Percentiles rank a stretch among this genome's conserved stretches.
Evolutionary conservation across 176 grass and related monocot species (phyloP).

Genomic region (Panicum miliaceum): DNA sequence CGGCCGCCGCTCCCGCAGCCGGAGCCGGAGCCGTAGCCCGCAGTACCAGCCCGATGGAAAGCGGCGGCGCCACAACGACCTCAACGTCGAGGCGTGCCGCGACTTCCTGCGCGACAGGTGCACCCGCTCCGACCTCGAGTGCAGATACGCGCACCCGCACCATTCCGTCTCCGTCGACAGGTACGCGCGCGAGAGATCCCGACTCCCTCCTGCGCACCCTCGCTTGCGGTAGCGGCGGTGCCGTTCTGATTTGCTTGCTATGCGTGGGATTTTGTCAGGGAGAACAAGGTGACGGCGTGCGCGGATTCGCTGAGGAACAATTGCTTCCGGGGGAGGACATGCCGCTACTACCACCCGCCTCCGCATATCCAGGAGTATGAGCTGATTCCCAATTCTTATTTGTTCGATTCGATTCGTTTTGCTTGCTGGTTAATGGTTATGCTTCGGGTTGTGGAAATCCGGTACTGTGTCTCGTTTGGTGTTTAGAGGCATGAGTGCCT

Average conservation of each 20-base stretch:
- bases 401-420: slow-evolving; percentile 19
- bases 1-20: slow-evolving; percentile 31
- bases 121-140: slow-evolving; percentile 59
- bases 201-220: neutral
- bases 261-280: slow-evolving; percentile 43
- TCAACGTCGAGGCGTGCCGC: slow-evolving; percentile 56
- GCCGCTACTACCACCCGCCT: slow-evolving; percentile 77
- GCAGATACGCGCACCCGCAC: slow-evolving; percentile 77
- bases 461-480: neutral
- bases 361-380: slow-evolving; percentile 72
- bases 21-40: slow-evolving; percentile 44
- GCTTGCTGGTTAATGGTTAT: neutral
- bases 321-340: slow-evolving; percentile 63
- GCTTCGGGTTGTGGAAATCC: neutral
- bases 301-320: slow-evolving; percentile 66
- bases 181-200: slow-evolving; percentile 43
- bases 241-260: slow-evolving; percentile 37
- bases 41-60: slow-evolving; percentile 47
- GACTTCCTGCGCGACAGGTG: slow-evolving; percentile 63
- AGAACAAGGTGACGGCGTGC: slow-evolving; percentile 83
- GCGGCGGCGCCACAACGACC: slow-evolving; percentile 56
- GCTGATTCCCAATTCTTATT: neutral
- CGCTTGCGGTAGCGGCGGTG: neutral
- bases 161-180: slow-evolving; percentile 54
- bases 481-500: neutral